A percentile compares a stretch with the other conserved stretches of the same genome.
These are phyloP conservation scores for Fusarium sp. DNA, from an alignment of 2,329 filamentous ascomycete species.

Conservation along the genomic window DNA sequence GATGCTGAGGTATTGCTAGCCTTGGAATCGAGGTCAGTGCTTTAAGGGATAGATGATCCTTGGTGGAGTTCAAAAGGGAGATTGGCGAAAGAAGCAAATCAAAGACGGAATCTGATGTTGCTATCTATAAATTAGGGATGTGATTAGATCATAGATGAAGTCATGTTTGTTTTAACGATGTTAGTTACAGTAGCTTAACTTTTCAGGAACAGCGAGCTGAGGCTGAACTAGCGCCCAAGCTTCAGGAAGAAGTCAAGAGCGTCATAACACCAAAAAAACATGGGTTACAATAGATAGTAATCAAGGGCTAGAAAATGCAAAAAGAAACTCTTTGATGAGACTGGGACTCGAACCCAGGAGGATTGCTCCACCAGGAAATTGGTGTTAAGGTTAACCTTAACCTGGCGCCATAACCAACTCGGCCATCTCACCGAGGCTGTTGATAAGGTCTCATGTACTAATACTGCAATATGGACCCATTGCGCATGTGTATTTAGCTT, in stretches of 20 bases:
- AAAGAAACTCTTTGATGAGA: constrained; percentile 37
- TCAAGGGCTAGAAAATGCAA: too few species aligned
- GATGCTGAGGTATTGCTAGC: constrained; percentile 11
- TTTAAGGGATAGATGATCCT: background rate
- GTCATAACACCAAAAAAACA: background rate
- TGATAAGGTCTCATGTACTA: accelerated
- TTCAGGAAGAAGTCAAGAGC: background rate
- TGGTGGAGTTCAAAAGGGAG: background rate
- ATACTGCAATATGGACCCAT: accelerated
- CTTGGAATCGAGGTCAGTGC: constrained; percentile 9
- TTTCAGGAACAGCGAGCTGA: background rate
- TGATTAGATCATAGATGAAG: constrained; percentile 15
- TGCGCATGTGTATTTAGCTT: background rate
- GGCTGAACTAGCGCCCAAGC: background rate
- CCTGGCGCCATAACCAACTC: constrained; percentile 45
- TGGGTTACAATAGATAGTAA: too few species aligned
- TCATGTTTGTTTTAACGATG: background rate
- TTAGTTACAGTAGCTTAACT: too few species aligned
- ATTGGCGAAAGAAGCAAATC: constrained; percentile 11
- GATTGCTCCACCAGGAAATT: constrained; percentile 44
- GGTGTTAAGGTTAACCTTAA: constrained; percentile 44
- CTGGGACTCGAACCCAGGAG: constrained; percentile 45
- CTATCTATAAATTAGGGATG: background rate
- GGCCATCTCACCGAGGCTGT: constrained; percentile 40
- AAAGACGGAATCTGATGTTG: background rate